Conservation (phyloP, 768 basidiomycete genomes). For the Hydnum rufescens region DNA sequence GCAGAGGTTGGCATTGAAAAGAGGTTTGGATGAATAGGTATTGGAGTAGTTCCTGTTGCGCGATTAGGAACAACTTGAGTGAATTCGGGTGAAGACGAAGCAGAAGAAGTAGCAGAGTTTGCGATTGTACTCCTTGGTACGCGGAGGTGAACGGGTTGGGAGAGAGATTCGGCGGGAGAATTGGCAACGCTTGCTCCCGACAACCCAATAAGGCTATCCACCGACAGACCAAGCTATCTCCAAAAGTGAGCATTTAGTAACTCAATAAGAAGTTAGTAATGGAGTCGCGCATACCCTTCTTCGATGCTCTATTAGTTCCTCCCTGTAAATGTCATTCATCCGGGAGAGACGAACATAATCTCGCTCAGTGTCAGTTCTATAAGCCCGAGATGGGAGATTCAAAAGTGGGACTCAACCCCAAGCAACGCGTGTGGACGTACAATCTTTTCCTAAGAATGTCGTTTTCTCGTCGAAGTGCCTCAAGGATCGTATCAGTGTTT, state of each 20-base stretch:
- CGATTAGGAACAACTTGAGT: neutral
- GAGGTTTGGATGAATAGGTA: conserved; percentile 46
- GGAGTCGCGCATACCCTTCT: conserved; percentile 35
- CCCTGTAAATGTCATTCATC: conserved; percentile 66
- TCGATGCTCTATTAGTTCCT: conserved; percentile 63
- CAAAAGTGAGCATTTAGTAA: neutral
- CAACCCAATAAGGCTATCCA: conserved; percentile 63
- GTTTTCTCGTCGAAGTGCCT: conserved; percentile 62
- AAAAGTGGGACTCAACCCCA: neutral
- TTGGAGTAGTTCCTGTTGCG: conserved; percentile 37
- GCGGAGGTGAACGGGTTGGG: conserved; percentile 50
- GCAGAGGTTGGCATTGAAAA: neutral
- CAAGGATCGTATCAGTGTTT: conserved; percentile 40
- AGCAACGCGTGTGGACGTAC: conserved; percentile 3
- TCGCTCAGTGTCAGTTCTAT: conserved; percentile 43
- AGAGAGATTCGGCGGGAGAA: conserved; percentile 40
- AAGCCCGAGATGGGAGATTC: neutral
- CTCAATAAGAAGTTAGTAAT: too few relatives aligned
- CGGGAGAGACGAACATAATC: conserved; percentile 55
- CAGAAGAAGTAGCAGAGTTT: conserved; percentile 14
- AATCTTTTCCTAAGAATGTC: conserved; percentile 47
- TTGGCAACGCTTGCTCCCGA: neutral
- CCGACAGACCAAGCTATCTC: conserved; percentile 44
- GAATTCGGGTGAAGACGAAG: conserved; percentile 11
- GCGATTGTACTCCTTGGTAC: conserved; percentile 23